A percentile compares a stretch with the other conserved stretches of the same genome.
Conservation (phyloP, 441 rosid genomes). For the Theobroma grandiflorum region DNA sequence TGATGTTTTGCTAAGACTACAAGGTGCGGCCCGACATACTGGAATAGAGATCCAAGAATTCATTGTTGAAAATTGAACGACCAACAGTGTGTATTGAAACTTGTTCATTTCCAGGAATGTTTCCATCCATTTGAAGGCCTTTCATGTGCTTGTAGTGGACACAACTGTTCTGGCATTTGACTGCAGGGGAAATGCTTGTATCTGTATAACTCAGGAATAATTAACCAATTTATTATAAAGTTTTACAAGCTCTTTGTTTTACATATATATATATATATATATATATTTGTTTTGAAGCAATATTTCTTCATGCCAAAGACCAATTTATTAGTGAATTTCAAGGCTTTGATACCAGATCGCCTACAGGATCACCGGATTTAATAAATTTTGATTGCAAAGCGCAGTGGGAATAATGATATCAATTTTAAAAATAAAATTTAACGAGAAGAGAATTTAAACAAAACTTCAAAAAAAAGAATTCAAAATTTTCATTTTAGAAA, state of each 20-base stretch:
- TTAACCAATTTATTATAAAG: background rate
- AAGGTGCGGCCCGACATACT: conserved; percentile 87
- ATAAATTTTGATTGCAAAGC: no score
- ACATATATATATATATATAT: no score
- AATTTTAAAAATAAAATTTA: no score
- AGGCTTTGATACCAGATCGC: no score
- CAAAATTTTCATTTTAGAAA: no score
- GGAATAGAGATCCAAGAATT: conserved; percentile 90
- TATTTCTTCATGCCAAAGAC: no score
- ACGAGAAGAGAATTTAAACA: no score
- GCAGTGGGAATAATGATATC: no score
- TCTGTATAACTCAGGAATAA: background rate
- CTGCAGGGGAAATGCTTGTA: background rate
- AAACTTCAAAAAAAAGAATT: no score
- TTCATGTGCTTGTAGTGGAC: background rate
- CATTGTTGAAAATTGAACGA: conserved; percentile 73
- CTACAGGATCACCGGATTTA: no score
- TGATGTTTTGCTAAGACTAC: conserved; percentile 64
- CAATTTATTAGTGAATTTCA: no score
- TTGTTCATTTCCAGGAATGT: conserved; percentile 2
- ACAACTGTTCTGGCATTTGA: background rate
- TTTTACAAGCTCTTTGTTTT: background rate
- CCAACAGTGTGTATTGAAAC: conserved; percentile 22
- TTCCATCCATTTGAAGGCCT: background rate
- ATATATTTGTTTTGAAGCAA: no score